Percentiles rank a stretch among this genome's conserved stretches.
These are phyloP conservation scores for Monilinia aucupariae DNA, from an alignment of 2,329 filamentous ascomycete species.

Conservation along the genomic window DNA sequence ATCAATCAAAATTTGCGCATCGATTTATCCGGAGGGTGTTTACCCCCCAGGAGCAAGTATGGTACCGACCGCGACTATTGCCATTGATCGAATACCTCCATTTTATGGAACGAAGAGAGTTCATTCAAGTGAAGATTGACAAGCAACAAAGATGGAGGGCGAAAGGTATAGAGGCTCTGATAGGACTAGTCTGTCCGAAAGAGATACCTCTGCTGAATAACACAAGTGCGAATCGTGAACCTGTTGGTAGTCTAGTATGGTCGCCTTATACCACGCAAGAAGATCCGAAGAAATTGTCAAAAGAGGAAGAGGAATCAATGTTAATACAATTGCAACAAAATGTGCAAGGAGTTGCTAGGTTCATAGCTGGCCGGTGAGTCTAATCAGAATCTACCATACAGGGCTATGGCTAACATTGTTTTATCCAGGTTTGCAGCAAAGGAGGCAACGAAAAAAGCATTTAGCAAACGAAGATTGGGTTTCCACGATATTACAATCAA, in stretches of 20 bases:
- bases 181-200: not conserved
- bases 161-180: slow-evolving; percentile 4
- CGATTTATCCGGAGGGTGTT: slow-evolving; percentile 23
- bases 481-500: slow-evolving; percentile 54
- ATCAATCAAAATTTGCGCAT: not conserved
- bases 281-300: not conserved
- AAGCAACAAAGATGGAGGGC: slow-evolving; percentile 2
- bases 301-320: slow-evolving; percentile 5
- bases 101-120: slow-evolving; percentile 2
- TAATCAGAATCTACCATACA: not conserved
- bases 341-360: slow-evolving; percentile 18
- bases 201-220: not conserved
- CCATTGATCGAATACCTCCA: slow-evolving; percentile 1
- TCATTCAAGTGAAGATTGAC: not conserved
- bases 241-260: slow-evolving; percentile 4
- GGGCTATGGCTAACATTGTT: not conserved
- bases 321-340: slow-evolving; percentile 3
- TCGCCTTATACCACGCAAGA: not conserved
- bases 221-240: not conserved
- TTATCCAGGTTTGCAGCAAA: slow-evolving; percentile 52
- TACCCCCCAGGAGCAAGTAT: slow-evolving; percentile 3
- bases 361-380: slow-evolving; percentile 29
- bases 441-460: slow-evolving; percentile 69
- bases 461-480: slow-evolving; percentile 51
- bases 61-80: slow-evolving; percentile 1